Evolutionary conservation across 208 protist species (phyloP).

Genomic region (Leptomonas pyrrhocoris): DNA sequence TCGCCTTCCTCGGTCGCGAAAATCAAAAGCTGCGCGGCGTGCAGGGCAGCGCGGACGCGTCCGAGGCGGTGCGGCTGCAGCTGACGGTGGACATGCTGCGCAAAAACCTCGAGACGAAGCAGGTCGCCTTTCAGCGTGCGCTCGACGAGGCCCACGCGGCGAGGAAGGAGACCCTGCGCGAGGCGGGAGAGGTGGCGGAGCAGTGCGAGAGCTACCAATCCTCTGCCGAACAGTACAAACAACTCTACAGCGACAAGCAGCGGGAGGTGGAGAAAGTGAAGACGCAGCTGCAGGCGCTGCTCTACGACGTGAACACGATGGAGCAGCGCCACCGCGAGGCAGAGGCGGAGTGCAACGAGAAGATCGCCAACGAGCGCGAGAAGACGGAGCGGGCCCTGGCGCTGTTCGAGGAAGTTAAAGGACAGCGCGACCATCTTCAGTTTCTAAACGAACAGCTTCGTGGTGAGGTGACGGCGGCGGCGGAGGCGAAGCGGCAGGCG

Average conservation of each 20-base stretch:
- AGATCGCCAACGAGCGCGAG: constrained; percentile 35
- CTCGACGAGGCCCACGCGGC: constrained; percentile 19
- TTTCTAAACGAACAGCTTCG: constrained; percentile 52
- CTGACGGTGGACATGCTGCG: constrained; percentile 56
- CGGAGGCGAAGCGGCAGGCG: constrained; percentile 32
- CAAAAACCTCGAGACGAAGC: constrained; percentile 38
- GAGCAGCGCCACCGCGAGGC: constrained; percentile 37
- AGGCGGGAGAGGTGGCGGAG: constrained; percentile 37
- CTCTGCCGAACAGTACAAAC: constrained; percentile 53
- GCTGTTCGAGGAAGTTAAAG: constrained; percentile 48
- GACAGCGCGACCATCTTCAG: constrained; percentile 51
- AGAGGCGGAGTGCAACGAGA: constrained; percentile 37
- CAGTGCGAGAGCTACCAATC: constrained; percentile 48
- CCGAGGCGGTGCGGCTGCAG: constrained; percentile 40
- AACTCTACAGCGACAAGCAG: constrained; percentile 52
- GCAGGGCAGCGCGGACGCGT: constrained; percentile 32
- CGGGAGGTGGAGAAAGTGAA: constrained; percentile 43
- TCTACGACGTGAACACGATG: constrained; percentile 39
- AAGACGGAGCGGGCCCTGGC: constrained; percentile 28
- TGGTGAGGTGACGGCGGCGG: constrained; percentile 30
- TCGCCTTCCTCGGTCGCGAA: constrained; percentile 49
- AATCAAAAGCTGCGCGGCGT: constrained; percentile 50
- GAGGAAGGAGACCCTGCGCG: constrained; percentile 15
- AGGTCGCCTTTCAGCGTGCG: constrained; percentile 36
- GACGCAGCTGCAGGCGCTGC: constrained; percentile 35